These are phyloP conservation scores for Boehmeria nivea DNA, from an alignment of 306 rosid species.

Conservation along the genomic window DNA sequence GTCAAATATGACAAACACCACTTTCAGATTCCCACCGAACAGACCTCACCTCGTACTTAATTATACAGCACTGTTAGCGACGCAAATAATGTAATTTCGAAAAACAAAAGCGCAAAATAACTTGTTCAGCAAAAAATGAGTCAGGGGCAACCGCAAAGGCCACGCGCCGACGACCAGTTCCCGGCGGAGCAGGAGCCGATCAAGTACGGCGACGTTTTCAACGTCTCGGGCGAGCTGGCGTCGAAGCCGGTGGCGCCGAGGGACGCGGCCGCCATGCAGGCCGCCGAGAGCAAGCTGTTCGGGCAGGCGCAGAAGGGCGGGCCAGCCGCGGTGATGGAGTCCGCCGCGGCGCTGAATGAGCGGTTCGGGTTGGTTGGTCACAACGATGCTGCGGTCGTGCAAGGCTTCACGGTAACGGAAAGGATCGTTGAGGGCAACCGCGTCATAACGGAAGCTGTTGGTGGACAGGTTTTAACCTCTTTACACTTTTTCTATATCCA, in stretches of 20 bases:
- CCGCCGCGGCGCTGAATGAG: slow-evolving; percentile 40
- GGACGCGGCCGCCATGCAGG: slow-evolving; percentile 56
- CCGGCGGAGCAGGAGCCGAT: slow-evolving; percentile 24
- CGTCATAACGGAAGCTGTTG: slow-evolving; percentile 37
- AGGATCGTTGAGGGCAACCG: slow-evolving; percentile 26
- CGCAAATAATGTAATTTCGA: too few relatives aligned
- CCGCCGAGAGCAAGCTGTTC: slow-evolving; percentile 41
- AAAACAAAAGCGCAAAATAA: neutral
- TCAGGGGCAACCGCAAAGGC: slow-evolving; percentile 28
- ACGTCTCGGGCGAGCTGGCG: slow-evolving; percentile 52
- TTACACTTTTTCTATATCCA: neutral
- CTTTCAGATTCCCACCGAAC: too few relatives aligned
- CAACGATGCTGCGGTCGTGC: slow-evolving; percentile 16
- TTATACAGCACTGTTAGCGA: too few relatives aligned
- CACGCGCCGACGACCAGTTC: neutral
- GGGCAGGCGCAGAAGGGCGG: slow-evolving; percentile 54
- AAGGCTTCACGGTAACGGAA: slow-evolving; percentile 39
- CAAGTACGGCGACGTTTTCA: slow-evolving; percentile 58
- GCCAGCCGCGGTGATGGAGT: slow-evolving; percentile 58
- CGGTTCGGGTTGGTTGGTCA: slow-evolving; percentile 21
- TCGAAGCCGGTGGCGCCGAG: slow-evolving; percentile 33
- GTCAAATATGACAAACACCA: too few relatives aligned
- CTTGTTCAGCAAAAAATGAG: slow-evolving; percentile 17
- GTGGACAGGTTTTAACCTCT: slow-evolving; percentile 25
- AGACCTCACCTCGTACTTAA: too few relatives aligned